Percentiles rank a stretch among this genome's conserved stretches.
These are phyloP conservation scores for Fusarium tupiense DNA, from an alignment of 2,329 filamentous ascomycete species.

Conservation along the genomic window DNA sequence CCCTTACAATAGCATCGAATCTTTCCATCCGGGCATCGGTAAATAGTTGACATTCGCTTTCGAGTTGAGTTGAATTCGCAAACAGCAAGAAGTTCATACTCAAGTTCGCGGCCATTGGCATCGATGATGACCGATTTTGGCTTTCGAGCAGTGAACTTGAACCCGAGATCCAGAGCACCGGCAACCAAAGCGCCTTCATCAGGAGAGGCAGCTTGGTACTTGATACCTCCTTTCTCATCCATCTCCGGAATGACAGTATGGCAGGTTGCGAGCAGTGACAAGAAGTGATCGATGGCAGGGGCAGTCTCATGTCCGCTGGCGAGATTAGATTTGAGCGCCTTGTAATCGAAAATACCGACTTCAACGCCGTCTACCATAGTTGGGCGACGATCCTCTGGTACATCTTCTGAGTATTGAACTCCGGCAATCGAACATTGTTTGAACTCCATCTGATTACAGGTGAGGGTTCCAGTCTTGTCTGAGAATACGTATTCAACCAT, in stretches of 20 bases:
- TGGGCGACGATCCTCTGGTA: constrained; percentile 88
- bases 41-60: constrained; percentile 98
- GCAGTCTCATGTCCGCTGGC: constrained; percentile 62
- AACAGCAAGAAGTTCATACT: constrained; percentile 94
- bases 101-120: constrained; percentile 74
- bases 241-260: constrained; percentile 97
- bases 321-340: constrained; percentile 76
- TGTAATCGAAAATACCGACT: constrained; percentile 86
- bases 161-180: constrained; percentile 85
- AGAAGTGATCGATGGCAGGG: constrained; percentile 77
- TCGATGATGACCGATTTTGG: constrained; percentile 88
- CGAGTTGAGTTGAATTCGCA: constrained; percentile 96
- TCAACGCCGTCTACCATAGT: constrained; percentile 81
- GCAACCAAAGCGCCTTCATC: constrained; percentile 98
- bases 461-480: constrained; percentile 96
- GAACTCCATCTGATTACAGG: constrained; percentile 99
- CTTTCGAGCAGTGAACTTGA: constrained; percentile 90
- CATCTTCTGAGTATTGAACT: constrained; percentile 91
- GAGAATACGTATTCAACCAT: constrained; percentile 99
- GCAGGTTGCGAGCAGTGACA: constrained; percentile 86
- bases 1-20: constrained; percentile 95
- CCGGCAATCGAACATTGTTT: constrained; percentile 93
- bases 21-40: constrained; percentile 95
- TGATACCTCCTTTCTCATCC: constrained; percentile 84
- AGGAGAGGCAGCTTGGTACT: constrained; percentile 96